These are phyloP conservation scores for Schizosaccharomyces osmophilus DNA, from an alignment of 805 yeast species.

Conservation along the genomic window DNA sequence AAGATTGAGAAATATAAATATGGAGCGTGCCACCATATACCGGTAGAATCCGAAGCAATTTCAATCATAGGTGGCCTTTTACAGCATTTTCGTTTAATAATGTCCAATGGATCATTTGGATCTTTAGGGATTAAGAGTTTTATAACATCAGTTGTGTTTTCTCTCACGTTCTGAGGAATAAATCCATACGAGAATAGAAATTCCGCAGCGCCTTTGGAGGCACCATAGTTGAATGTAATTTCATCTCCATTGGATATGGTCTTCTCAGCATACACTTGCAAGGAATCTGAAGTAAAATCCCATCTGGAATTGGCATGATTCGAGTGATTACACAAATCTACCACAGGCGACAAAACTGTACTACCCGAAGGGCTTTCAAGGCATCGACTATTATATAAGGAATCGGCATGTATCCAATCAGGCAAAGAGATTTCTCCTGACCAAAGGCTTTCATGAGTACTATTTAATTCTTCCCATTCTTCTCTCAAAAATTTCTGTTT, in stretches of 20 bases:
- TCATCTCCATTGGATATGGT: neutral
- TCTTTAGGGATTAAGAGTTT: neutral
- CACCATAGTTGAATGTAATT: neutral
- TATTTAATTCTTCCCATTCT: neutral
- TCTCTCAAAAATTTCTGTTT: neutral
- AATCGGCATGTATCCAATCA: neutral
- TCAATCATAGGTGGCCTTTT: slow-evolving; percentile 2
- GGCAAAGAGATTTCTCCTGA: neutral
- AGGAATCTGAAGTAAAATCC: neutral
- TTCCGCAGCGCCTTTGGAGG: neutral
- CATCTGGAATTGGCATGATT: neutral
- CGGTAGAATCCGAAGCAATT: slow-evolving; percentile 2
- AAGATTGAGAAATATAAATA: slow-evolving; percentile 3
- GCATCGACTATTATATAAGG: neutral
- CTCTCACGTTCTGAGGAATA: neutral
- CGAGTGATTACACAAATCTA: neutral
- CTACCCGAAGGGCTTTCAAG: neutral
- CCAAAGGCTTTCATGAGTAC: neutral
- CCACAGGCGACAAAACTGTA: neutral
- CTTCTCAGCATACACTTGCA: neutral
- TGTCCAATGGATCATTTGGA: neutral
- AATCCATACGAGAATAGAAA: neutral
- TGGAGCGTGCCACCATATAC: slow-evolving; percentile 5
- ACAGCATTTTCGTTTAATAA: neutral
- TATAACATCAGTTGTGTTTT: neutral